Percentiles rank a stretch among this genome's conserved stretches.
These are phyloP conservation scores for Grifola frondosa DNA, from an alignment of 1,284 basidiomycete genomes.

Conservation along the genomic window DNA sequence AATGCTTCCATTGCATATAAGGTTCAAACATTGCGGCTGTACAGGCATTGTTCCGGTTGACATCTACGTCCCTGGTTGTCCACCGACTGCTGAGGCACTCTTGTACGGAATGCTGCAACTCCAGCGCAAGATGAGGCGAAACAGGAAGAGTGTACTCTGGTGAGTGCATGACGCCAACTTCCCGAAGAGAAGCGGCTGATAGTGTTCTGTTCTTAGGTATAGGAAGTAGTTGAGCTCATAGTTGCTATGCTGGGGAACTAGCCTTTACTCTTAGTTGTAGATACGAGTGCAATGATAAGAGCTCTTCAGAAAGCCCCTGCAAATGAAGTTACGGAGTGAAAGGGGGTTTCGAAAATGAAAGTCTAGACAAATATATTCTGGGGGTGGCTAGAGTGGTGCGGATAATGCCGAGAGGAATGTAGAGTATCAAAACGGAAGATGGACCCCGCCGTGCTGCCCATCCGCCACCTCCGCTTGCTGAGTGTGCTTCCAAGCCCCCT, in stretches of 20 bases:
- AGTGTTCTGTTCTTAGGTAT: slow-evolving; percentile 18
- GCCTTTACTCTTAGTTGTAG: slow-evolving; percentile 6
- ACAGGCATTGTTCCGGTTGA: slow-evolving; percentile 95
- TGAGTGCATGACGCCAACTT: slow-evolving; percentile 39
- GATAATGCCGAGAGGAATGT: no score
- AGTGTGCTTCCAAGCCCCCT: no score
- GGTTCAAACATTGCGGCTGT: slow-evolving; percentile 4
- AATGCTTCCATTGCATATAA: slow-evolving; percentile 1
- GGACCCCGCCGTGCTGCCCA: no score
- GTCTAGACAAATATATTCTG: no score
- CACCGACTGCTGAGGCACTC: slow-evolving; percentile 91
- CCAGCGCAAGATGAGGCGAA: slow-evolving; percentile 95
- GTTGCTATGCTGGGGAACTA: slow-evolving; percentile 9
- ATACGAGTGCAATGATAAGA: slow-evolving; percentile 1
- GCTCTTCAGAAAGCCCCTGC: neutral
- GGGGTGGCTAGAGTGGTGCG: no score
- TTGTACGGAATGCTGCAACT: slow-evolving; percentile 94
- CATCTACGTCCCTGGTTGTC: slow-evolving; percentile 96
- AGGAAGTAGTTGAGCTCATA: slow-evolving; percentile 25
- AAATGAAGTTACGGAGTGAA: neutral
- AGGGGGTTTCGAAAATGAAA: no score
- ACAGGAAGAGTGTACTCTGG: slow-evolving; percentile 90
- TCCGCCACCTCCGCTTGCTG: no score
- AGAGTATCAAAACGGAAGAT: no score
- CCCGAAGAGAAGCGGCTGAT: slow-evolving; percentile 9